phyloP scores from a whole-genome alignment of 768 basidiomycete genomes.

The Kwoniella sp. region DNA sequence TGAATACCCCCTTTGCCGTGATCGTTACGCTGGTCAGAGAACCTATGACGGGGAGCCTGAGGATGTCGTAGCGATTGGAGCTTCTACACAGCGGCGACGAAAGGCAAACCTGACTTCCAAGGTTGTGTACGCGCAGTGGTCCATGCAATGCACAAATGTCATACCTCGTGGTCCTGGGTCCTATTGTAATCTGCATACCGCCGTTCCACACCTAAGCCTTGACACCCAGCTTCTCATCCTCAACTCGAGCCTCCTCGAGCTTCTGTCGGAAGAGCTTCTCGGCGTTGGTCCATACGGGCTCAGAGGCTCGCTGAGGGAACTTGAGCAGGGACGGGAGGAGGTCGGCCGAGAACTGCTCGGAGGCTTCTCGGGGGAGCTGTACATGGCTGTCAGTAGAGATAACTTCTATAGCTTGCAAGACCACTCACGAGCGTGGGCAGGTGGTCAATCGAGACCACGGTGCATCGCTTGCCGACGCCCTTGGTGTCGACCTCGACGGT shows the following conservation, averaged over 20 bases:
- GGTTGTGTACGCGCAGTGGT: no score
- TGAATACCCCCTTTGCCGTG: no score
- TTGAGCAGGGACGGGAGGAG: slow-evolving; percentile 76
- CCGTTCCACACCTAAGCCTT: slow-evolving; percentile 23
- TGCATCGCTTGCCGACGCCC: slow-evolving; percentile 67
- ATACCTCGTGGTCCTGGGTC: no score
- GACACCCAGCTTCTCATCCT: slow-evolving; percentile 42
- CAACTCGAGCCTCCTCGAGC: slow-evolving; percentile 56
- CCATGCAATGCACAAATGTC: no score
- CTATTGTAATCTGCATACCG: no score
- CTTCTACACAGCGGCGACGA: no score
- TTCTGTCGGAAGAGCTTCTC: slow-evolving; percentile 73
- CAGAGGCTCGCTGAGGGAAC: slow-evolving; percentile 63
- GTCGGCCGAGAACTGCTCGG: slow-evolving; percentile 89
- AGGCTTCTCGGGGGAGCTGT: slow-evolving; percentile 82
- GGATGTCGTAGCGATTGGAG: no score
- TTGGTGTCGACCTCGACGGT: slow-evolving; percentile 79
- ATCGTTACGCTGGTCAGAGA: no score
- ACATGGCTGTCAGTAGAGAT: background rate
- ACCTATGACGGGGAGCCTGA: no score
- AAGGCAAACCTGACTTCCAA: no score
- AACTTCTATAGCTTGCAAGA: background rate
- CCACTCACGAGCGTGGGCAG: slow-evolving; percentile 70
- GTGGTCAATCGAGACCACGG: slow-evolving; percentile 93
- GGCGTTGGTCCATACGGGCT: slow-evolving; percentile 82